Evolutionary conservation across 192 early-diverging fungal genomes (phyloP), one percentile per base, ranked within the genome.

Genomic region (Kickxella alabastrina): DNA sequence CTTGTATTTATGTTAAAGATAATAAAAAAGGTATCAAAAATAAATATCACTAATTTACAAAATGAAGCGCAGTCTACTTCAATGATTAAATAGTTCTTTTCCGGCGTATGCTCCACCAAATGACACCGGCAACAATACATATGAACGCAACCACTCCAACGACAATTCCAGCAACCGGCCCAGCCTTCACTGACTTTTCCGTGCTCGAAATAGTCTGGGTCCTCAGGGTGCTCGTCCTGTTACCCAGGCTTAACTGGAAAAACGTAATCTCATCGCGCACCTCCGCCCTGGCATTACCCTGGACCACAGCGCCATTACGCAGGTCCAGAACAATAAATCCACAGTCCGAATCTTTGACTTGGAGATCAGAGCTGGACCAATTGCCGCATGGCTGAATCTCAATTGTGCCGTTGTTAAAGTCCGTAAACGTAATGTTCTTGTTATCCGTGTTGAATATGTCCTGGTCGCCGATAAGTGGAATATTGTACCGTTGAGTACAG

Each of bases 361-460:
- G 3, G 6, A 75, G 41, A 12, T 31, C 15, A 0, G 52, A 14
- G 56, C 56, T 64, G 19, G 56, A 55, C 4, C 46, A 46, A 18
- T 67, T 62, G 27, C 71, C 71, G 29, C 71, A 75, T 0, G 64
- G 71, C 0, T 50, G 55, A 38, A 75, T 57, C 29, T 39, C 37
- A 5, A 75, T 42, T 0, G 71, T 55, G 9, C 71, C 71, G 47
- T 75, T 75, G 52, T 75, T 75, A 44, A 67, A 75, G 52, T 75
- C 71, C 10, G 49, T 52, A 24, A 66, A 59, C 15, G 59, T 57
- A 27, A 62, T 25, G 41, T 66, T 75, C 43, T 32, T 21, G 23
- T 24, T 46, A 21, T 36, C 31, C 7, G 31, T 58, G 35, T 43
- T 24, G 27, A 75, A 75, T 12, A 75, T 51, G 24, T 67, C 57